Conservation (phyloP, 2,329 filamentous ascomycete species). For the Talaromyces funiculosus region DNA sequence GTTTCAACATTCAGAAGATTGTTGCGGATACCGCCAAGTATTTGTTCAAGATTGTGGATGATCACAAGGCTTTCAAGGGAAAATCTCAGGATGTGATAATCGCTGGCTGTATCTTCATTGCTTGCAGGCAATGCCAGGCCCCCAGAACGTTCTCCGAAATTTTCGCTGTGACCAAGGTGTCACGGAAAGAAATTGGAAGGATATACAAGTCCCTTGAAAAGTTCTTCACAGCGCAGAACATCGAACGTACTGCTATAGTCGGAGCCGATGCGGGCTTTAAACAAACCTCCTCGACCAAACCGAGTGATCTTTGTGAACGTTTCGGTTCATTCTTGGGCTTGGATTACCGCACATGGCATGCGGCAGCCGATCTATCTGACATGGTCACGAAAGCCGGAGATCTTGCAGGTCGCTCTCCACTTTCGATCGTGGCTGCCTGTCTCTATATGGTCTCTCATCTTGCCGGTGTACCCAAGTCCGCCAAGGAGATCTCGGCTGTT, state of each 20-base stretch:
- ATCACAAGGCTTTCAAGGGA: conserved; percentile 88
- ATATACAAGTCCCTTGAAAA: conserved; percentile 91
- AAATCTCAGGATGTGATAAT: conserved; percentile 92
- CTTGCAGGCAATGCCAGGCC: conserved; percentile 81
- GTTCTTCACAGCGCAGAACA: conserved; percentile 71
- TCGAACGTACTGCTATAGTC: conserved; percentile 49
- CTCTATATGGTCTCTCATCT: conserved; percentile 94
- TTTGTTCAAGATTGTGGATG: conserved; percentile 90
- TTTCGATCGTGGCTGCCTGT: conserved; percentile 89
- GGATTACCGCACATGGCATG: conserved; percentile 69
- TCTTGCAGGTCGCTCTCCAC: conserved; percentile 83
- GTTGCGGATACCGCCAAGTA: conserved; percentile 89
- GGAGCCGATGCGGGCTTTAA: conserved; percentile 56
- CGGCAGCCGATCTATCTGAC: conserved; percentile 72
- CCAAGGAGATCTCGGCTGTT: conserved; percentile 80
- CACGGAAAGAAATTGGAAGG: conserved; percentile 94
- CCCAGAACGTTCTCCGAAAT: conserved; percentile 92
- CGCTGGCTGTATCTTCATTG: conserved; percentile 95
- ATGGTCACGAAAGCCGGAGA: conserved; percentile 72
- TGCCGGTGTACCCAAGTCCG: conserved; percentile 68
- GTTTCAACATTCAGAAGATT: conserved; percentile 71
- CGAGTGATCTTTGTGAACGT: conserved; percentile 78
- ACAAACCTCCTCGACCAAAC: conserved; percentile 65
- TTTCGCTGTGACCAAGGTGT: conserved; percentile 84
- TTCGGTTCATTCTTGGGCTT: conserved; percentile 81